Evolutionary conservation across 371 early-diverging fungal species (phyloP).

Genomic region (Mortierella sp.): DNA sequence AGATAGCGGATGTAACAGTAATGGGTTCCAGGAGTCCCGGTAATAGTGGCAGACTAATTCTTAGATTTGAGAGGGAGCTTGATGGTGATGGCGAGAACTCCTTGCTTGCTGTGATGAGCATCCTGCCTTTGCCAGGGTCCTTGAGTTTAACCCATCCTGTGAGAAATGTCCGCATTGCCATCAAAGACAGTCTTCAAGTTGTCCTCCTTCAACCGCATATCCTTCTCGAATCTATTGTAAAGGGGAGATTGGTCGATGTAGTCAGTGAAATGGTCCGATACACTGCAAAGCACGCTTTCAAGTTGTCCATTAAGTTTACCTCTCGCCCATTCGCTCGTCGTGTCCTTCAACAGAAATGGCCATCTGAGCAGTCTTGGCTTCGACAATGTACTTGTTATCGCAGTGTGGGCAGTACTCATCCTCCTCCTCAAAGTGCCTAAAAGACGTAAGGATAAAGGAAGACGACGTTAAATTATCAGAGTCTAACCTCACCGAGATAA

Average conservation of each 20-base stretch:
- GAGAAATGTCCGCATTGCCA: constrained; percentile 32
- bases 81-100: not conserved
- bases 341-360: constrained; percentile 92
- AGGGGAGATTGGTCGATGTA: not conserved
- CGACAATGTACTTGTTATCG: constrained; percentile 96
- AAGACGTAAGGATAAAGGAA: constrained; percentile 2
- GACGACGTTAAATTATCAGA: not conserved
- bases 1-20: not conserved
- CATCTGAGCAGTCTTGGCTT: constrained; percentile 91
- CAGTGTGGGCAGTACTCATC: constrained; percentile 99
- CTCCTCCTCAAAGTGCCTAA: constrained; percentile 89
- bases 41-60: not conserved
- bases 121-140: not conserved
- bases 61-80: not conserved
- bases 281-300: not conserved
- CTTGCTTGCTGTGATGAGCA: not conserved
- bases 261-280: not conserved
- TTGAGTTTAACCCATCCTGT: constrained; percentile 31
- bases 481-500: not conserved
- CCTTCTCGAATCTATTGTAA: constrained; percentile 51
- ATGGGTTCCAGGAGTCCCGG: not conserved
- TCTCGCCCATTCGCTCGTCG: constrained; percentile 83
- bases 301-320: constrained; percentile 53
- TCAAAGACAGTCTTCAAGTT: constrained; percentile 42
- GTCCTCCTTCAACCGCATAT: constrained; percentile 52